These are phyloP conservation scores for Candida pini DNA, from an alignment of 805 yeast genomes.

Conservation along the genomic window DNA sequence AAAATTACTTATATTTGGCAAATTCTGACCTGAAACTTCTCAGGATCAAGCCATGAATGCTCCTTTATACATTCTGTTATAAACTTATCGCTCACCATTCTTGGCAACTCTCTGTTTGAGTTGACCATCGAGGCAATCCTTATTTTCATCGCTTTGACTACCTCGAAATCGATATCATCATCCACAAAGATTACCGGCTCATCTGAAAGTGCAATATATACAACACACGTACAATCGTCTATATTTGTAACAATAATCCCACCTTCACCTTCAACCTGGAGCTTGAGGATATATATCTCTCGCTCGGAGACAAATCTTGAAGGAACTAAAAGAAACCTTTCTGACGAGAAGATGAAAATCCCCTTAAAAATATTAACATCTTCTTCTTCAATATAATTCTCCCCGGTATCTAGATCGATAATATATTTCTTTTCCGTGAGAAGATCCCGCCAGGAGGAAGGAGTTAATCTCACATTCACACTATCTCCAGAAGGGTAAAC, in stretches of 20 bases:
- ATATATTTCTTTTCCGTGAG: too few relatives aligned
- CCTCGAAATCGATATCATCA: neutral
- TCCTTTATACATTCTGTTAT: constrained; percentile 27
- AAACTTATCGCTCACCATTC: constrained; percentile 31
- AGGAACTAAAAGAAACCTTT: constrained; percentile 29
- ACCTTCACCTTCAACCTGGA: constrained; percentile 36
- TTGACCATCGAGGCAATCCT: constrained; percentile 4
- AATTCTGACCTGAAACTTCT: too few relatives aligned
- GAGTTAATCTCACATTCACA: constrained; percentile 31
- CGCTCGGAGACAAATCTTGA: constrained; percentile 4
- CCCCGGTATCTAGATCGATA: too few relatives aligned
- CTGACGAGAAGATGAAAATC: constrained; percentile 27
- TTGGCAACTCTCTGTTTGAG: constrained; percentile 25
- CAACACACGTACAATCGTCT: constrained; percentile 32
- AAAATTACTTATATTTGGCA: too few relatives aligned
- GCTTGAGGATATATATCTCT: constrained; percentile 10
- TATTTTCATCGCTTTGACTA: neutral
- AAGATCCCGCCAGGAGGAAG: constrained; percentile 13
- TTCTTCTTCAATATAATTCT: too few relatives aligned
- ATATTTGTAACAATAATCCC: constrained; percentile 33
- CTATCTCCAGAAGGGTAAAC: constrained; percentile 66
- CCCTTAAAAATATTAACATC: neutral
- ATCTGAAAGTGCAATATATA: constrained; percentile 22
- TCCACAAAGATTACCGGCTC: neutral
- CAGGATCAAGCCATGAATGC: constrained; percentile 12